Percentiles rank a stretch among this genome's conserved stretches.
These are phyloP conservation scores for Apium graveolens DNA, from an alignment of 129 eudicot species.

Conservation along the genomic window DNA sequence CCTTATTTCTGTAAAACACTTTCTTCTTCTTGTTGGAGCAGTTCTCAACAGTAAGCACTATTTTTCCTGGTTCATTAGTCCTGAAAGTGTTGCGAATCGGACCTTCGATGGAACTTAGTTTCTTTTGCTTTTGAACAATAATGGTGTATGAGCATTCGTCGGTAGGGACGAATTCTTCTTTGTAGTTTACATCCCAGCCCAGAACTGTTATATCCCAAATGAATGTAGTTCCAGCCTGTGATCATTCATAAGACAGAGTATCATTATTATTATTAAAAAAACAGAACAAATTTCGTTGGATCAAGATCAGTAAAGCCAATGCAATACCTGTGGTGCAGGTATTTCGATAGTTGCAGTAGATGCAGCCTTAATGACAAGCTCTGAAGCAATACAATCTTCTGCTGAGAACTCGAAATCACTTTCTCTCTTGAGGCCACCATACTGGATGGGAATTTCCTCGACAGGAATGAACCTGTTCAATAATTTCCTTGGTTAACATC, in stretches of 20 bases:
- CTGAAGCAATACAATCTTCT: constrained; percentile 30
- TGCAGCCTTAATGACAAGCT: constrained; percentile 39
- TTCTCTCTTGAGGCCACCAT: constrained; percentile 50
- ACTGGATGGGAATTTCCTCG: constrained; percentile 43
- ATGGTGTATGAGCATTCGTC: constrained; percentile 17
- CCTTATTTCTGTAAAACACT: constrained; percentile 17
- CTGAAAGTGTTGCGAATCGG: constrained; percentile 20
- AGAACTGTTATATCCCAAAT: constrained; percentile 24
- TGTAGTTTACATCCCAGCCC: constrained; percentile 20
- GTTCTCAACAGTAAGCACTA: constrained; percentile 17
- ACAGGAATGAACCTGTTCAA: constrained; percentile 35
- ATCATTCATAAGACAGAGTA: background rate
- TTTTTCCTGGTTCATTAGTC: constrained; percentile 17
- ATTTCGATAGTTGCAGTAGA: constrained; percentile 42
- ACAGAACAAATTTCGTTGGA: background rate
- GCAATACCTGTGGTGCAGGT: constrained; percentile 33
- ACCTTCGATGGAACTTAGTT: background rate
- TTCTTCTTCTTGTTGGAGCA: constrained; percentile 15
- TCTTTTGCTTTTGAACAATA: constrained; percentile 11
- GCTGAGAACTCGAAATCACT: constrained; percentile 34
- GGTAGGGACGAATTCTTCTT: constrained; percentile 16
- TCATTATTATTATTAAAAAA: no score
- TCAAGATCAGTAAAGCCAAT: background rate
- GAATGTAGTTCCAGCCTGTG: constrained; percentile 40
- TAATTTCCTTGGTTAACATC: background rate